Base-by-base conservation (phyloP, 805 yeast species). In the Starmerella bombicola region DNA sequence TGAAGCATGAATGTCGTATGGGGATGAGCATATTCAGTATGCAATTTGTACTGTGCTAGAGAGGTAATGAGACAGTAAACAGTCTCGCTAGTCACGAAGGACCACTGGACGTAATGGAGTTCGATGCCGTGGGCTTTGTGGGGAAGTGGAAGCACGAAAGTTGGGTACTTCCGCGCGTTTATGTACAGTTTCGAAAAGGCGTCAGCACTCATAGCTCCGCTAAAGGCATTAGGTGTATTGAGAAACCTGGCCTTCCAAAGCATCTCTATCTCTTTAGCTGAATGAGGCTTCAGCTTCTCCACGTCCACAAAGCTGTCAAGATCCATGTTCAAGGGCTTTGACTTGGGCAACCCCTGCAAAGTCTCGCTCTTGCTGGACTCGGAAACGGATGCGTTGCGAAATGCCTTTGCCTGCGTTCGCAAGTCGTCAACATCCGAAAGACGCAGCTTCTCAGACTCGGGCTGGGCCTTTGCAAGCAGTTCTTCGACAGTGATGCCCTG, bases 101-200 rank as follows among this genome's bases (percentile, higher is more conserved):
- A 69, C 98, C 98, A 91, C 63, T 91, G 97, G 18, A 86, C 74
- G 58, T 80, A 84, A 56, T 91, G 96, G 63, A 91, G 69, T 62
- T 91, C 98, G 7, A 60, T 51, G 4, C 67, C 70, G 5, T 59
- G 57, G 12, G 62, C 68, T 12, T 64, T 65, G 28, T 65, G 64
- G 4, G 96, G 95, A 41, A 91, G 63, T 0, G 98, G 98, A 19
- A 91, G 67, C n/a, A 91, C 78, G 61, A 91, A 91, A 25, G 74
- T 69, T 18, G 95, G 95, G 56, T 79, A 74, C 45, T 65, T 67
- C 54, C 76, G 73, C 1, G 95, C 94, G 45, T 70, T 72, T 30
- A 67, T 61, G 51, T 70, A 68, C 55, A 91, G 67, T 31, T 65
- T 68, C n/a, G 76, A 66, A 55, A 73, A 86, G n/a, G 76, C 72